Evolutionary conservation across 345 rosid species (phyloP).

Genomic region (Aurinia saxatilis): DNA sequence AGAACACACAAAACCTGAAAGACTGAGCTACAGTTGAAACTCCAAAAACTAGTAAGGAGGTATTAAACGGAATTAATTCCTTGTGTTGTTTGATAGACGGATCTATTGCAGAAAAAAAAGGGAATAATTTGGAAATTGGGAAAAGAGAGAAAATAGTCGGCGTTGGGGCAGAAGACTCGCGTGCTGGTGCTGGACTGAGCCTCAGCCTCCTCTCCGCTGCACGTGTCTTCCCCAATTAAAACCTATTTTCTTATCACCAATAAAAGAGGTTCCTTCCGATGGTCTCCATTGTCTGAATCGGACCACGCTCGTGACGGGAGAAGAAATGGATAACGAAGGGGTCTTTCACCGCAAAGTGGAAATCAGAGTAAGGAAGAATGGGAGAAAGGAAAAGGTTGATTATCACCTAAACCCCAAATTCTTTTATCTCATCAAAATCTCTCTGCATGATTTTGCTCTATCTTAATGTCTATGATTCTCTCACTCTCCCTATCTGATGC

Average conservation of each 20-base stretch:
- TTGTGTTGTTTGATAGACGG: too few relatives aligned
- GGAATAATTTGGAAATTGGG: too few relatives aligned
- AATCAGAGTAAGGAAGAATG: conserved; percentile 45
- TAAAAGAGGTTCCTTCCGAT: background rate
- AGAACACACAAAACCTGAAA: too few relatives aligned
- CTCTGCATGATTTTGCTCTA: background rate
- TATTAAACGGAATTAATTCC: too few relatives aligned
- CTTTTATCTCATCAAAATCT: background rate
- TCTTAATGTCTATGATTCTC: background rate
- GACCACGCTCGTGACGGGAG: background rate
- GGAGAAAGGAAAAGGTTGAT: conserved; percentile 77
- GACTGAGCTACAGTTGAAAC: too few relatives aligned
- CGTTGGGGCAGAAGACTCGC: conserved; percentile 25
- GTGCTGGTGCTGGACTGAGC: conserved; percentile 21
- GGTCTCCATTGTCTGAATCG: background rate
- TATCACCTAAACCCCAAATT: background rate
- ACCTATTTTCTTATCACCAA: too few relatives aligned
- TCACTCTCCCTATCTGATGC: background rate
- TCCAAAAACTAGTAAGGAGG: too few relatives aligned
- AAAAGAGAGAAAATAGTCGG: conserved; percentile 2
- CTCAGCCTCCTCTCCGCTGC: background rate
- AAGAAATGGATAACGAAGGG: conserved; percentile 16
- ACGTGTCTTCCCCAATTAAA: conserved; percentile 8
- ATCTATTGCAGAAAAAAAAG: too few relatives aligned
- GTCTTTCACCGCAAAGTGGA: conserved; percentile 51